Percentiles rank a stretch among this genome's conserved stretches.
These are phyloP conservation scores for Annona cherimola DNA, from an alignment of 164 flowering plant species.

Conservation along the genomic window DNA sequence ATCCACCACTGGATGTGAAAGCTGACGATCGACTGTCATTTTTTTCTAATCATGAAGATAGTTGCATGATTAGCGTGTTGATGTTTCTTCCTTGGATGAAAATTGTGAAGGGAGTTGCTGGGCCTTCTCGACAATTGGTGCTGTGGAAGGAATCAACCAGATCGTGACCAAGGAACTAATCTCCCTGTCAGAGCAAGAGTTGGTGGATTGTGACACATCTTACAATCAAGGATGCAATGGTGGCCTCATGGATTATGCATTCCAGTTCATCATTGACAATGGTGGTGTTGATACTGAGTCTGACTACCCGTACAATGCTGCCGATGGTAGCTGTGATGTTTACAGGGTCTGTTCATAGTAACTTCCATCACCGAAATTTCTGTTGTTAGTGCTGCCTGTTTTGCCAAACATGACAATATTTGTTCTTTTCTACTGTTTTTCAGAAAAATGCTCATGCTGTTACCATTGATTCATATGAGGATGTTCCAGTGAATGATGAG, in stretches of 20 bases:
- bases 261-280: constrained; percentile 70
- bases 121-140: constrained; percentile 93
- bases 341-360: constrained; percentile 32
- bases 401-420: background rate
- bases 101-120: constrained; percentile 81
- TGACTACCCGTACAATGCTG: constrained; percentile 75
- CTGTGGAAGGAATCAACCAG: constrained; percentile 86
- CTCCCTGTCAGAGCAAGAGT: constrained; percentile 85
- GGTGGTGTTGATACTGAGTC: constrained; percentile 82
- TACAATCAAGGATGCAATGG: constrained; percentile 80
- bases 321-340: constrained; percentile 47
- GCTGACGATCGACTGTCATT: no score
- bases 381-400: background rate
- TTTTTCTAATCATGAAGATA: no score
- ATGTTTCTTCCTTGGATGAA: background rate
- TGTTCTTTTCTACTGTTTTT: background rate
- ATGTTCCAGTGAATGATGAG: constrained; percentile 62
- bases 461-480: constrained; percentile 76
- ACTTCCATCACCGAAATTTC: background rate
- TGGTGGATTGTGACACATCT: constrained; percentile 74
- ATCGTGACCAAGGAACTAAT: constrained; percentile 63
- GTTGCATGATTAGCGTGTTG: background rate
- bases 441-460: constrained; percentile 68
- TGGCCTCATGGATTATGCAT: constrained; percentile 97
- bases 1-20: no score